Percentiles rank a stretch among this genome's conserved stretches.
Conservation (phyloP, 805 yeast species). For the Saturnispora besseyi region DNA sequence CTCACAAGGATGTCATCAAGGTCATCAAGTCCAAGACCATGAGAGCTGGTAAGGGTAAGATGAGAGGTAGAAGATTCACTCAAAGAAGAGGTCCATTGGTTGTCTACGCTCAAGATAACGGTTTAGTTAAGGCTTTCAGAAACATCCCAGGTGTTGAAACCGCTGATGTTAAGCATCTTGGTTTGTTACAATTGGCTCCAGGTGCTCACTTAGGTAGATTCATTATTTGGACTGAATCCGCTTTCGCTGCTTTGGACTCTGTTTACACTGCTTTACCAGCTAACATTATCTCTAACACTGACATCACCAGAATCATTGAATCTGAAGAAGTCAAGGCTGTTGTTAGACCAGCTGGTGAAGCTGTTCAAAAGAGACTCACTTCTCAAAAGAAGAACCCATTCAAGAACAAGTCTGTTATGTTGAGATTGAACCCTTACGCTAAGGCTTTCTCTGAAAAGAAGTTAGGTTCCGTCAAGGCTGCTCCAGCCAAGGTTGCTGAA, state of each 20-base stretch:
- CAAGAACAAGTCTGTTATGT: conserved; percentile 97
- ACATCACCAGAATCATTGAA: conserved; percentile 95
- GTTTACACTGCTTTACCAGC: conserved; percentile 97
- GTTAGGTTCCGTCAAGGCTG: conserved; percentile 75
- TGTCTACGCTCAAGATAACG: conserved; percentile 96
- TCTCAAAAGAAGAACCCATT: conserved; percentile 98
- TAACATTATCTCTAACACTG: conserved; percentile 92
- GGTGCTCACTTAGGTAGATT: conserved; percentile 99
- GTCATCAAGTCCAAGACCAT: conserved; percentile 97
- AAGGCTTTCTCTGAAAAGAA: conserved; percentile 91
- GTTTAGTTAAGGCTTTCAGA: conserved; percentile 97
- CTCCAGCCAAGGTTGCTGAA: conserved; percentile 48
- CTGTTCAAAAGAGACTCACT: conserved; percentile 87
- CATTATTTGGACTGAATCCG: conserved; percentile 98
- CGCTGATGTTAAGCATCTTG: conserved; percentile 82
- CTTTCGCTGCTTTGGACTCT: conserved; percentile 92
- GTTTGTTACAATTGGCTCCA: conserved; percentile 98
- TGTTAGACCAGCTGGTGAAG: conserved; percentile 92
- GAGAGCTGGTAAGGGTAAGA: conserved; percentile 99
- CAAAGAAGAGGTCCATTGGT: conserved; percentile 99
- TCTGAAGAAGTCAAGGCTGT: conserved; percentile 98
- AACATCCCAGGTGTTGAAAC: conserved; percentile 99
- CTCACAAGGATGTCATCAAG: conserved; percentile 96
- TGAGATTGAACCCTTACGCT: conserved; percentile 99
- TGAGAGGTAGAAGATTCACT: conserved; percentile 98